Base-by-base conservation (phyloP, 805 yeast species). In the Kuraishia cidri region DNA sequence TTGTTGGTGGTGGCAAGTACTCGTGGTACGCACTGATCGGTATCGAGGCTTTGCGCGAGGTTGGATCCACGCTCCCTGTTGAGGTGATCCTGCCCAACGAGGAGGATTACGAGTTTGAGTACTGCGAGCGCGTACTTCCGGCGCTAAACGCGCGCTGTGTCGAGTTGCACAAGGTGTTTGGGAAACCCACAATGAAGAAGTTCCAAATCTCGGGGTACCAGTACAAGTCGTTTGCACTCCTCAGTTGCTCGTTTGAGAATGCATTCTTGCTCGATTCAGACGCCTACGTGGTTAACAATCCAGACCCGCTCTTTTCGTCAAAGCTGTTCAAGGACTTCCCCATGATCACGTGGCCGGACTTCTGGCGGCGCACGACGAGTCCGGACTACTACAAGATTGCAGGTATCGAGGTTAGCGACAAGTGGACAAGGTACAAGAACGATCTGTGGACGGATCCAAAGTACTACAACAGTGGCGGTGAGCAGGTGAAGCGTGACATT, bases 331-430 rank as follows among this genome's bases (percentile, higher is more conserved):
- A 46, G 12, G 50, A 64, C 9, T 56, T 62, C 37, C 73, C 78
- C 37, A 55, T 73, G 50, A 56, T 77, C 17, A 52, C 75, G 17
- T 85, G 94, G 90, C 94, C 94, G 2, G 95, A 85, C 54, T 85
- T 77, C 52, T 85, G 95, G 95, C 72, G 79, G 52, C 67, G 95
- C 42, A 75, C 88, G 5, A 82, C 88, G 1, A 72, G 83, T 1
- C 94, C 95, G 5, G 58, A 59, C 24, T 79, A 69, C 45, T 85
- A 80, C 53, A 69, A 72, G 20, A 75, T 85, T 41, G 84, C 84
- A 0, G 82, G 75, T 2, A 59, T 75, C 10, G 43, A 58, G 31
- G 58, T 75, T 2, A 66, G 70, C 19, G 44, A 48, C 29, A 34
- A 40, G 20, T 52, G 52, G 31, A 44, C 45, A 16, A 49, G 60